phyloP scores from a whole-genome alignment of 768 basidiomycete species.

The Boletus barrowsii region DNA sequence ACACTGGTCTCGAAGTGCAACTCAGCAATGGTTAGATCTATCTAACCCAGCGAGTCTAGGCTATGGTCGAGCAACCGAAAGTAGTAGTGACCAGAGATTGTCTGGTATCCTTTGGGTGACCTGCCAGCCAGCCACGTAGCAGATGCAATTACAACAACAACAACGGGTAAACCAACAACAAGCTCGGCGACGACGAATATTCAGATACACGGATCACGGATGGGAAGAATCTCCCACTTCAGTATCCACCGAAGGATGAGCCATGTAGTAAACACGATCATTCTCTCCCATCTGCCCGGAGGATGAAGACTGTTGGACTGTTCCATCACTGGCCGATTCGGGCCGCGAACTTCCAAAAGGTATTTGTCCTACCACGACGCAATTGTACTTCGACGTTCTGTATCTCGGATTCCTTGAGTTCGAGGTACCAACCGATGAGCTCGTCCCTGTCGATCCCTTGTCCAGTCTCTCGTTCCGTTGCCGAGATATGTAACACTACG shows the following conservation, averaged over 20 bases:
- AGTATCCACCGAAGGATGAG: constrained; percentile 83
- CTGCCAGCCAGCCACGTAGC: not conserved
- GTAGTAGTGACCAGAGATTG: not conserved
- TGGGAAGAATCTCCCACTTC: constrained; percentile 44
- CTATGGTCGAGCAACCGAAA: not conserved
- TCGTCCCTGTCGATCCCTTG: constrained; percentile 85
- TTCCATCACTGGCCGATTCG: constrained; percentile 59
- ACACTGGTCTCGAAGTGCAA: too few species aligned
- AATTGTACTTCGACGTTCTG: constrained; percentile 63
- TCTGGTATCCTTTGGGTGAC: too few species aligned
- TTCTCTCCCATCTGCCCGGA: constrained; percentile 52
- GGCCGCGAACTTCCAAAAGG: constrained; percentile 78
- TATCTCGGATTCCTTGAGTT: constrained; percentile 80
- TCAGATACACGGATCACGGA: constrained; percentile 11
- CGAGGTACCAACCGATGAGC: constrained; percentile 95
- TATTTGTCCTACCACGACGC: constrained; percentile 63
- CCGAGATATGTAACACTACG: constrained; percentile 77
- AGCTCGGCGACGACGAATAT: constrained; percentile 7
- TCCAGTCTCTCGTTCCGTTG: constrained; percentile 72
- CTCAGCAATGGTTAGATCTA: not conserved
- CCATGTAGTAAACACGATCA: constrained; percentile 80
- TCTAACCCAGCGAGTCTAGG: not conserved
- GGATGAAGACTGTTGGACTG: constrained; percentile 44
- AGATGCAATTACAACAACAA: constrained; percentile 10
- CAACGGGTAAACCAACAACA: constrained; percentile 7